Evolutionary conservation across 129 eudicot species (phyloP), one percentile per base, ranked within the genome.

Genomic region (Chrysanthemum lavandulifolium): DNA sequence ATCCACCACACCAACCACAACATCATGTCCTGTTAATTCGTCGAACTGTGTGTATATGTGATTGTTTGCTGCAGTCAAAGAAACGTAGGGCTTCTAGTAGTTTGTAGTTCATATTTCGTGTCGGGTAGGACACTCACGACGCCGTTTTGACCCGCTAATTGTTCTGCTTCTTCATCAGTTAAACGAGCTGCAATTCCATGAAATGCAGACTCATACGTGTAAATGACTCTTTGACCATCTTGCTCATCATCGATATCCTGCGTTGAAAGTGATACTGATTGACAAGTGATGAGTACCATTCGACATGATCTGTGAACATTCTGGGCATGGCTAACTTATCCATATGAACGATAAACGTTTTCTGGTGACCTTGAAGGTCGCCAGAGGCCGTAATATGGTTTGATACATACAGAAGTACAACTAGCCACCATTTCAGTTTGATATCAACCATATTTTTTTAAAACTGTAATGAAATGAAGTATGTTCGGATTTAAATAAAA

Each of bases 141-240:
- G 3, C 86, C 96, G 13, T 75, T 21, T 21, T 55, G 66, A 61
- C 59, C 51, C 27, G 60, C 60, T 7, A 89, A 63, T 33, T 19
- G 73, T 21, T 78, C 71, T 5, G 66, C 85, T 71, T 86, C 90
- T 69, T 89, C 76, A 2, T 64, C 72, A 12, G 73, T 84, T 7
- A 89, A 81, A 25, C 70, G 78, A 57, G 88, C 92, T 23, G 96
- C 92, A 50, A 84, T 69, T 67, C 92, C 96, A 54, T 89, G 88
- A 66, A 89, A 82, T 31, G 92, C 92, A 3, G 85, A 74, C 12
- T 78, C 80, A 80, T 89, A 89, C 19, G 56, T 80, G 78, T 89
- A 89, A 31, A 89, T 16, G 14, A 89, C 67, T 33, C 88, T 77
- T 10, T 82, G 47, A 40, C 47, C 82, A 14, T 50, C 75, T 4